These are phyloP conservation scores for Bryoglossum gracile DNA, from an alignment of 495 filamentous ascomycete genomes.

Conservation along the genomic window DNA sequence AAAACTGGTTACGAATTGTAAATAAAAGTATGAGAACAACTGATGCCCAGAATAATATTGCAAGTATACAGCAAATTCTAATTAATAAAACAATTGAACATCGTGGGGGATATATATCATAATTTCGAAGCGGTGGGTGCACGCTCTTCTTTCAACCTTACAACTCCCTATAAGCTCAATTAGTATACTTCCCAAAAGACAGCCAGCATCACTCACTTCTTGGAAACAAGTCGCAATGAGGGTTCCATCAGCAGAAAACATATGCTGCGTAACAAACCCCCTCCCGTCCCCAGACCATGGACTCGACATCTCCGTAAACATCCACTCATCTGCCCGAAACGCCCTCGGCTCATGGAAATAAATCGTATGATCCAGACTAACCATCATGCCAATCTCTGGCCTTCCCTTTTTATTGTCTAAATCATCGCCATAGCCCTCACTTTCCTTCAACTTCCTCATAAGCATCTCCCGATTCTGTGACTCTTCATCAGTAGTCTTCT, in stretches of 20 bases:
- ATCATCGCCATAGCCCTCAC: constrained; percentile 29
- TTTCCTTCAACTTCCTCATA: constrained; percentile 31
- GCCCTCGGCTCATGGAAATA: constrained; percentile 83
- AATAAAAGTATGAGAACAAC: not conserved
- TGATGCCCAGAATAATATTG: not conserved
- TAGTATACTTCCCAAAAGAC: constrained; percentile 8
- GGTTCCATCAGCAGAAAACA: constrained; percentile 74
- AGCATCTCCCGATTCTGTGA: constrained; percentile 30
- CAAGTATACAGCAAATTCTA: not conserved
- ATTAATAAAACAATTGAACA: not conserved
- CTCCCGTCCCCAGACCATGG: constrained; percentile 92
- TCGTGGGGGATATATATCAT: too few species aligned
- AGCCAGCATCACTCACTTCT: constrained; percentile 42
- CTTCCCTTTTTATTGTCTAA: constrained; percentile 24
- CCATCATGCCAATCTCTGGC: constrained; percentile 83
- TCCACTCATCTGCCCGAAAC: constrained; percentile 87
- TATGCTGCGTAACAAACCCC: constrained; percentile 78
- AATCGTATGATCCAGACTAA: constrained; percentile 86
- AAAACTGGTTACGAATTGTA: too few species aligned
- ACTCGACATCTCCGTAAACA: constrained; percentile 84
- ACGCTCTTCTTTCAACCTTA: constrained; percentile 40
- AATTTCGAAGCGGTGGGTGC: constrained; percentile 13
- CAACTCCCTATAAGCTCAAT: constrained; percentile 37
- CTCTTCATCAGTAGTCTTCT: constrained; percentile 27
- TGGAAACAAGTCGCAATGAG: constrained; percentile 83